Base-by-base conservation (phyloP, 495 filamentous ascomycete species). In the Annulohypoxylon stygium region DNA sequence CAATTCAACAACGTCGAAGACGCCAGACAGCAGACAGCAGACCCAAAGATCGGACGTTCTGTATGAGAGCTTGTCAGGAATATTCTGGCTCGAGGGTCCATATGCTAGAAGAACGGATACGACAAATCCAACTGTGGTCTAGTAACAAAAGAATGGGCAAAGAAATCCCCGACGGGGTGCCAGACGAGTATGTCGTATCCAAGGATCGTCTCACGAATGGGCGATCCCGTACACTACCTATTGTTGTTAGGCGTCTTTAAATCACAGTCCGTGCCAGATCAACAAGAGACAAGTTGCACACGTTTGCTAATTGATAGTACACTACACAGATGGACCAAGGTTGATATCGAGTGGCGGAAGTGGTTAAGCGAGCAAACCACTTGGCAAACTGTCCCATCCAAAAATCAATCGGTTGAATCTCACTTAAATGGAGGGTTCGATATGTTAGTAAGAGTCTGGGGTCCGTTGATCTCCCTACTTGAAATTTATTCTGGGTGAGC, bases 291-390 rank as follows among this genome's bases (percentile, higher is more conserved):
- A 53, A 50, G 9, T 39, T 11, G 37, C 23, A 54, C 25, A 1
- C n/a, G 0, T 6, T 61, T 36, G 43, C 66, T 76, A 54, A 75
- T 47, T 26, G 23, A 20, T 61, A n/a, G 3, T 23, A 43, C 51
- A 10, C 1, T 23, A 23, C 20, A 30, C 33, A 76, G 75, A 48
- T 78, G 76, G 76, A 33, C 8, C 10, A 60, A 48, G 62, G 68
- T 65, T 11, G 76, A 78, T 45, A 41, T 23, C 1, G 71, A 75
- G 61, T 78, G 76, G 76, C 71, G 66, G 18, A 57, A 36, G 50
- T 78, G 76, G 76, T 54, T 78, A 18, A 65, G 76, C 33, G 74
- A 76, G 37, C 74, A 73, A 54, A 67, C 60, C 1, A 45, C 69
- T 4, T 14, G 23, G 1, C 65, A 68, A 36, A 51, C 20, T 7